phyloP scores from a whole-genome alignment of 257 asterid genomes.

The Mentha longifolia region DNA sequence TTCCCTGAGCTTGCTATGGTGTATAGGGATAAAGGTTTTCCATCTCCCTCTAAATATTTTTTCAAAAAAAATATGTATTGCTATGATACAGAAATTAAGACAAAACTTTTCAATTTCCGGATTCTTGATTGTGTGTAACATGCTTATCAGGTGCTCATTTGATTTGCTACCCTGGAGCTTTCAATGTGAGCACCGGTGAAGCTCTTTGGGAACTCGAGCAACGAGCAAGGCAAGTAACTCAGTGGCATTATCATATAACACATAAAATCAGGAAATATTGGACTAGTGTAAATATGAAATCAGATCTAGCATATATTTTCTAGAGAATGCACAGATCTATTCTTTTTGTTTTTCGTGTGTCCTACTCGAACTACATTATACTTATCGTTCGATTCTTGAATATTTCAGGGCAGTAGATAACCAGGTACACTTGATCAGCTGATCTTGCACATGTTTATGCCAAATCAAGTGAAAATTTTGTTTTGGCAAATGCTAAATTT shows the following conservation, averaged over 20 bases:
- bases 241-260: background rate
- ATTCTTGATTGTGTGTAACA: background rate
- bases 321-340: too few relatives aligned
- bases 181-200: slow-evolving; percentile 45
- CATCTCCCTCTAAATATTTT: background rate
- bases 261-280: too few relatives aligned
- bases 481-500: too few relatives aligned
- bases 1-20: slow-evolving; percentile 56
- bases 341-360: background rate
- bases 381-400: background rate
- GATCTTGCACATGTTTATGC: too few relatives aligned
- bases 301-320: too few relatives aligned
- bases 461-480: background rate
- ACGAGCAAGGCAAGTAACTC: slow-evolving; percentile 48
- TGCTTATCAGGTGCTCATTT: slow-evolving; percentile 44
- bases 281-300: too few relatives aligned
- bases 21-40: slow-evolving; percentile 40
- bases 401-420: slow-evolving; percentile 9
- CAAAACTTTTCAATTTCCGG: too few relatives aligned
- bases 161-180: slow-evolving; percentile 53
- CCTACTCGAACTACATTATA: background rate
- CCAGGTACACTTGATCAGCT: background rate
- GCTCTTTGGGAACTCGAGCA: slow-evolving; percentile 51
- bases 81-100: background rate
- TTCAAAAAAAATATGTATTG: background rate